These are phyloP conservation scores for Chytriomyces sp. DNA, from an alignment of 192 early-diverging fungal genomes.

Conservation along the genomic window DNA sequence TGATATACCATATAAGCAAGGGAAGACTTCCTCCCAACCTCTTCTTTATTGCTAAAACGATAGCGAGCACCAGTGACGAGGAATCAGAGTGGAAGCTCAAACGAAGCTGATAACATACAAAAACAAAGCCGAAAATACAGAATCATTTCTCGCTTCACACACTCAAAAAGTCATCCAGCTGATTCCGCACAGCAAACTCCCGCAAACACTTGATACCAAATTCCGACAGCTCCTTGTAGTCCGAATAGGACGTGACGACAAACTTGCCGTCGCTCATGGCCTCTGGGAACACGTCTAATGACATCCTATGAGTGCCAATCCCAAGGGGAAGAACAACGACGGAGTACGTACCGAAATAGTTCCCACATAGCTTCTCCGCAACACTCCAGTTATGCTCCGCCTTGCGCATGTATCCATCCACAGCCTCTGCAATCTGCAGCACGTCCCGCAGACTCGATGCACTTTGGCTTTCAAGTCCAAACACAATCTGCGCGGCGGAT, in stretches of 20 bases:
- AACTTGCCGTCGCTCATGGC: not conserved
- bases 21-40: too few relatives aligned
- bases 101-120: too few relatives aligned
- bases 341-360: not conserved
- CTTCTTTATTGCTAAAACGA: too few relatives aligned
- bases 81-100: too few relatives aligned
- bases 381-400: slow-evolving; percentile 14
- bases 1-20: too few relatives aligned
- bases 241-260: not conserved
- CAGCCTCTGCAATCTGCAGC: not conserved
- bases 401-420: slow-evolving; percentile 4
- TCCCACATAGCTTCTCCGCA: slow-evolving; percentile 22
- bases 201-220: slow-evolving; percentile 11
- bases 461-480: not conserved
- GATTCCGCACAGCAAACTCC: slow-evolving; percentile 3
- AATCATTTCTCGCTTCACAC: too few relatives aligned
- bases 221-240: slow-evolving; percentile 12
- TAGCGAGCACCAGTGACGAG: too few relatives aligned
- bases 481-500: not conserved
- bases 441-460: not conserved
- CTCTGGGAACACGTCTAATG: slow-evolving; percentile 7
- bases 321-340: not conserved
- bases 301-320: not conserved
- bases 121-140: too few relatives aligned
- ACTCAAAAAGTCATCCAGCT: not conserved